Evolutionary conservation across 2,329 filamentous ascomycete genomes (phyloP).

Genomic region (Pseudogymnoascus sp.): DNA sequence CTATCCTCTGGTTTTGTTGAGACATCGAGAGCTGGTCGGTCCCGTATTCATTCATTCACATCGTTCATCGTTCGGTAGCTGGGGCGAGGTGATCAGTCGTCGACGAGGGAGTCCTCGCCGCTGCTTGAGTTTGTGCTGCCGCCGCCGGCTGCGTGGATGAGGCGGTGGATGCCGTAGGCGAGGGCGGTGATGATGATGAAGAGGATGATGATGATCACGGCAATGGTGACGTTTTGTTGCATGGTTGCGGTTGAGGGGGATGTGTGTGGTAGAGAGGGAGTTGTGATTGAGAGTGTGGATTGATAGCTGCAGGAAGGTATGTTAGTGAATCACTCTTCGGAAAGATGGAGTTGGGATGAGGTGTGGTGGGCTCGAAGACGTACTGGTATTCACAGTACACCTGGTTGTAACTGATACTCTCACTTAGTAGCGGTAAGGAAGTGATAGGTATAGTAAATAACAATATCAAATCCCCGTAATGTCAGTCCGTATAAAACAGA

Average conservation of each 20-base stretch:
- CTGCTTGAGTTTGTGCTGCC: conserved; percentile 14
- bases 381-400: conserved; percentile 7
- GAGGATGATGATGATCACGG: conserved; percentile 59
- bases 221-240: conserved; percentile 60
- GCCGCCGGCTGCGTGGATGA: conserved; percentile 42
- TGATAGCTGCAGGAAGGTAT: neutral
- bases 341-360: neutral
- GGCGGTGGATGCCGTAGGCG: conserved; percentile 54
- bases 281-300: neutral
- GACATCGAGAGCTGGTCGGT: neutral
- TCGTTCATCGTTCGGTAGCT: neutral
- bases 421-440: neutral
- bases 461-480: neutral
- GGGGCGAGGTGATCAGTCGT: conserved; percentile 4
- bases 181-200: conserved; percentile 54
- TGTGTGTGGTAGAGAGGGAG: neutral
- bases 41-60: neutral
- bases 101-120: conserved; percentile 8
- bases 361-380: neutral
- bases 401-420: neutral
- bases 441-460: neutral
- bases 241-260: conserved; percentile 33
- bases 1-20: neutral
- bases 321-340: neutral
- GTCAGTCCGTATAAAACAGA: neutral